Evolutionary conservation across 2,329 filamentous ascomycete species (phyloP).

Genomic region (Westerdykella aurantiaca): DNA sequence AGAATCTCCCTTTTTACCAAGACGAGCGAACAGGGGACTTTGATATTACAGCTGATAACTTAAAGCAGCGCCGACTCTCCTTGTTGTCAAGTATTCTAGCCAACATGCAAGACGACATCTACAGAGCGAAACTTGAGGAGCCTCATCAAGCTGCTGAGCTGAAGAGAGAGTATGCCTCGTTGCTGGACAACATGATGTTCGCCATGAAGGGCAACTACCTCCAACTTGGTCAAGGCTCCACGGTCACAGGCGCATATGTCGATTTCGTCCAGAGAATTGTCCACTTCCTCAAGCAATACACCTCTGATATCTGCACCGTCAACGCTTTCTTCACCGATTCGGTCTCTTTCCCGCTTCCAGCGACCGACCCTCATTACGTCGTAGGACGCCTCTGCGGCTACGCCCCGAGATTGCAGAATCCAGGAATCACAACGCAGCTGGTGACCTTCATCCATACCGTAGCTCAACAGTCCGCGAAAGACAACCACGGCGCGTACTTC

Average conservation of each 20-base stretch:
- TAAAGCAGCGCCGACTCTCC: slow-evolving; percentile 50
- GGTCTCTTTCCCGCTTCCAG: slow-evolving; percentile 54
- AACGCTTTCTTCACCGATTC: slow-evolving; percentile 58
- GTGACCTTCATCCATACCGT: slow-evolving; percentile 56
- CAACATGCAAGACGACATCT: slow-evolving; percentile 53
- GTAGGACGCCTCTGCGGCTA: slow-evolving; percentile 57
- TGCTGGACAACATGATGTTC: slow-evolving; percentile 53
- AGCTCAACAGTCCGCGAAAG: slow-evolving; percentile 53
- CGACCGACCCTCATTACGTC: slow-evolving; percentile 56
- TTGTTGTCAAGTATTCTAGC: slow-evolving; percentile 52
- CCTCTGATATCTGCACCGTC: slow-evolving; percentile 51
- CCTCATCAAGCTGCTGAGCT: slow-evolving; percentile 29
- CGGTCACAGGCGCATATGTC: slow-evolving; percentile 51
- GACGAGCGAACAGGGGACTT: slow-evolving; percentile 36
- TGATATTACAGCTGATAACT: slow-evolving; percentile 47
- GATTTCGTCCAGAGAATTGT: slow-evolving; percentile 57
- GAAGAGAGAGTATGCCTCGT: slow-evolving; percentile 45
- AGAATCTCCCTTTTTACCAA: slow-evolving; percentile 53
- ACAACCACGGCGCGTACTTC: slow-evolving; percentile 53
- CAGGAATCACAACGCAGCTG: slow-evolving; percentile 49
- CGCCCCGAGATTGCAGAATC: slow-evolving; percentile 47
- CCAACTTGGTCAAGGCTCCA: slow-evolving; percentile 41
- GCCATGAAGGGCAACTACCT: slow-evolving; percentile 58
- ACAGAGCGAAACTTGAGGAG: slow-evolving; percentile 28
- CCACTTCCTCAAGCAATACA: slow-evolving; percentile 56